Evolutionary conservation across 2,329 filamentous ascomycete species (phyloP), one percentile per base, ranked within the genome.

Genomic region (Fusarium lateritium): DNA sequence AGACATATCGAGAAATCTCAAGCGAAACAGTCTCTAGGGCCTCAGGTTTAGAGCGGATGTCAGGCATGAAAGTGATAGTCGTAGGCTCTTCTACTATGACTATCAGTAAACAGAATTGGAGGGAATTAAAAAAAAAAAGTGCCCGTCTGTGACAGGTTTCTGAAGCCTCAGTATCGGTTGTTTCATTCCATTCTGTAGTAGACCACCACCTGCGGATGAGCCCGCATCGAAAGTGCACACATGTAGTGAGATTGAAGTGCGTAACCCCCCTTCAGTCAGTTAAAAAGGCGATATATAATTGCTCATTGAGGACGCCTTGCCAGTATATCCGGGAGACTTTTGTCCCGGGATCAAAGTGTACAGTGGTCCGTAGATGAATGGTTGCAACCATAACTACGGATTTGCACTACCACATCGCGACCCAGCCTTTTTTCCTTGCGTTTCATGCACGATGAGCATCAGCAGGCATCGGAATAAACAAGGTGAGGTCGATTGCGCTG

Each of bases 51-150:
- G 51, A 44, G 6, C 33, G 33, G 44, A 33, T 46, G 26, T 44
- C 66, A 39, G 61, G 17, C 57, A 50, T 54, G 62, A 56, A 62
- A 49, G 43, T 43, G 28, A 69, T 62, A 39, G 31, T 52, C 39
- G 49, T 43, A 49, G 53, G 53, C 53, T 28, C 36, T 21, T 13
- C 10, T 13, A 40, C 6, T 34, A 36, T 15, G 34, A 36, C 7
- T 17, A 11, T 14, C 39, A 42, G 39, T 10, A 7, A 24, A 42
- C 14, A 21, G n/a, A 4, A 21, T 21, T 14, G 7, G 19, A 14
- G 2, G 17, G n/a, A 2, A 15, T 36, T 36, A 14, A 36, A 17
- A 36, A 17, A 17, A 7, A 17, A 36, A 3, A 19, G 19, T 36
- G 34, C 7, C 17, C 17, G 34, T 17, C 14, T 17, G 34, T 36